These are phyloP conservation scores for Hypoxylon subgilvum DNA, from an alignment of 495 filamentous ascomycete species.

Conservation along the genomic window DNA sequence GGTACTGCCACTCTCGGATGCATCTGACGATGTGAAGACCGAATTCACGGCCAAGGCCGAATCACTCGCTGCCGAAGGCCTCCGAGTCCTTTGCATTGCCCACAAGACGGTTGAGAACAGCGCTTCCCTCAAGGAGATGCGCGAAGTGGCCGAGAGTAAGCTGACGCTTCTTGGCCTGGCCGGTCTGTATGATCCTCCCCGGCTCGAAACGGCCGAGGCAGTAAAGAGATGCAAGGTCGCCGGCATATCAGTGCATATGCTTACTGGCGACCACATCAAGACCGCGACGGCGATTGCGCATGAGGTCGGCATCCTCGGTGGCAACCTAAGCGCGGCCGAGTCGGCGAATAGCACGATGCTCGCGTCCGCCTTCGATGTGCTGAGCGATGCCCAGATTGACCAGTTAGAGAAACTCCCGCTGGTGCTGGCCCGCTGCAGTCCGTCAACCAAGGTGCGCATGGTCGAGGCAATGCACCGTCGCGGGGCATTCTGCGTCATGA, in stretches of 20 bases:
- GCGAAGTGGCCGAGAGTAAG: slow-evolving; percentile 61
- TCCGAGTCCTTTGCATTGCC: slow-evolving; percentile 63
- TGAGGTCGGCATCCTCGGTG: slow-evolving; percentile 52
- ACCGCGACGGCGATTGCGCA: slow-evolving; percentile 67
- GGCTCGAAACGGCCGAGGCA: slow-evolving; percentile 65
- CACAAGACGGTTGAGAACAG: slow-evolving; percentile 36
- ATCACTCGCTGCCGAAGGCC: slow-evolving; percentile 60
- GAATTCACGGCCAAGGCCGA: slow-evolving; percentile 53
- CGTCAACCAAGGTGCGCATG: slow-evolving; percentile 78
- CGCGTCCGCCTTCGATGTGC: slow-evolving; percentile 70
- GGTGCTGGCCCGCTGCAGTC: slow-evolving; percentile 74
- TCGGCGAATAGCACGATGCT: slow-evolving; percentile 55
- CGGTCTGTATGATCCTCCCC: slow-evolving; percentile 76
- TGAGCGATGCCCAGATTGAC: slow-evolving; percentile 70
- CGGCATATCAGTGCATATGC: slow-evolving; percentile 66
- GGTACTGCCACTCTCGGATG: slow-evolving; percentile 52
- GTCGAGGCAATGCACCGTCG: slow-evolving; percentile 74
- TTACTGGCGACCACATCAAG: slow-evolving; percentile 68
- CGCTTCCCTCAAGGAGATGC: slow-evolving; percentile 43
- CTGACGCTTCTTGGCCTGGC: slow-evolving; percentile 70
- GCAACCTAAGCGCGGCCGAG: slow-evolving; percentile 48
- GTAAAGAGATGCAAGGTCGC: slow-evolving; percentile 60
- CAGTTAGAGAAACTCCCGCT: slow-evolving; percentile 67
- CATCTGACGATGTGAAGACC: slow-evolving; percentile 28
- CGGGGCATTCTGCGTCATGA: slow-evolving; percentile 71